Base-by-base conservation (phyloP, 257 asterid genomes). In the Nicotiana paniculata region DNA sequence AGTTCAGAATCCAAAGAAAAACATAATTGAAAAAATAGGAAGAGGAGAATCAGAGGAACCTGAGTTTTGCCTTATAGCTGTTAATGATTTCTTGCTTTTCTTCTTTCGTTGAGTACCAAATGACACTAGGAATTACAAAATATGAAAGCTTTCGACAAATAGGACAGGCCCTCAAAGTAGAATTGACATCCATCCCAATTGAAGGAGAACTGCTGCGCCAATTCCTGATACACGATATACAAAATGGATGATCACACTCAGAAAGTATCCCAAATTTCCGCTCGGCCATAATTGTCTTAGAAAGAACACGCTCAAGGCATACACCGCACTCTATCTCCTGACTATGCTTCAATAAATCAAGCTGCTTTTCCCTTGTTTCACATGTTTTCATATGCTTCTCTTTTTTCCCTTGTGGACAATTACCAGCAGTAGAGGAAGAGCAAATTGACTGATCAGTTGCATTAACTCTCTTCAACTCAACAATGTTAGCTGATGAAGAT, bases 321-420 rank as follows among this genome's bases (percentile, higher is more conserved):
- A 96, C 99, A 79, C 95, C 87, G 89, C 99, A 96, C 87, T 96
- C 98, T 86, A 96, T 91, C 77, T 93, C 97, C 86, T 89, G 98
- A 89, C 99, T 96, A 33, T 67, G 89, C 76, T 88, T 86, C 84
- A 93, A 77, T 68, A 97, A 88, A 61, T 94, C 96, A 79, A 93
- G 83, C 77, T 91, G 90, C 28, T 88, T 91, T 90, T 93, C 97
- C 89, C 91, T 93, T 85, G 87, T 94, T 86, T 85, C 88, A 88
- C 99, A 96, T 77, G 88, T 84, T 85, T 83, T 89, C 82, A 82
- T 13, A 90, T 96, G 99, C 65, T 94, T 94, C 85, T 93, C 98
- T 85, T 83, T 86, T 80, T 67, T 90, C 32, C 97, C 97, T 85
- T 79, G 96, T 67, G 92, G 95, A 82, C 98, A 94, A 76, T 89